phyloP scores from a whole-genome alignment of 2,329 filamentous ascomycete genomes.

The Passalora sequoiae region DNA sequence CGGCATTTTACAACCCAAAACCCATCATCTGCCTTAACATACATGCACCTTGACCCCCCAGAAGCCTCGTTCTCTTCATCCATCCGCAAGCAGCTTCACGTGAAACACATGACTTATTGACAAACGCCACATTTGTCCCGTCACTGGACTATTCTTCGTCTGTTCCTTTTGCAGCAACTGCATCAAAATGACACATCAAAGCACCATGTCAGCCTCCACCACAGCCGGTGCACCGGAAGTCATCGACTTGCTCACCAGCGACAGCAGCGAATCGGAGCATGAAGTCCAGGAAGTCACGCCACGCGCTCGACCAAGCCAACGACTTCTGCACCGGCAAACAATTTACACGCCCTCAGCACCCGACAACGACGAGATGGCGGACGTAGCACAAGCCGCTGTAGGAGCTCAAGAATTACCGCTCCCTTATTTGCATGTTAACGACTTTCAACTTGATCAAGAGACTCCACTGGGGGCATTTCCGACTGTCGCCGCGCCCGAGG shows the following conservation, averaged over 20 bases:
- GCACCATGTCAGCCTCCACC: neutral
- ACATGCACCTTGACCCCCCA: neutral
- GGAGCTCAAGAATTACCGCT: neutral
- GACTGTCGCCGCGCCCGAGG: too few species aligned
- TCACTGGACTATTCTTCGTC: too few species aligned
- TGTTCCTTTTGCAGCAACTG: too few species aligned
- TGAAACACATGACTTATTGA: neutral
- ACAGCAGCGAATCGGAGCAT: conserved; percentile 23
- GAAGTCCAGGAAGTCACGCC: conserved; percentile 4
- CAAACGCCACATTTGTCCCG: too few species aligned
- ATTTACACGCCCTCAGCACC: too few species aligned
- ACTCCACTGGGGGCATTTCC: too few species aligned
- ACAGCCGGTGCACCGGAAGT: conserved; percentile 11
- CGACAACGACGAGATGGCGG: too few species aligned
- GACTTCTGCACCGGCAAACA: conserved; percentile 1
- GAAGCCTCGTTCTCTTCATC: neutral
- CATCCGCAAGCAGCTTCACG: neutral
- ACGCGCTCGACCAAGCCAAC: conserved; percentile 4
- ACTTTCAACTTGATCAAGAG: too few species aligned
- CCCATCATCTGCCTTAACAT: neutral
- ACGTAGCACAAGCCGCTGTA: neutral
- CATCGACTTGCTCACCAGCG: conserved; percentile 26
- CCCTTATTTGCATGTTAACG: too few species aligned
- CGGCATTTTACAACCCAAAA: neutral
- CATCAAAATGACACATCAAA: too few species aligned